A percentile compares a stretch with the other conserved stretches of the same genome.
Evolutionary conservation across 225 moss, liverwort and hornwort genomes (phyloP).

Genomic region (Pseudoscleropodium purum): DNA sequence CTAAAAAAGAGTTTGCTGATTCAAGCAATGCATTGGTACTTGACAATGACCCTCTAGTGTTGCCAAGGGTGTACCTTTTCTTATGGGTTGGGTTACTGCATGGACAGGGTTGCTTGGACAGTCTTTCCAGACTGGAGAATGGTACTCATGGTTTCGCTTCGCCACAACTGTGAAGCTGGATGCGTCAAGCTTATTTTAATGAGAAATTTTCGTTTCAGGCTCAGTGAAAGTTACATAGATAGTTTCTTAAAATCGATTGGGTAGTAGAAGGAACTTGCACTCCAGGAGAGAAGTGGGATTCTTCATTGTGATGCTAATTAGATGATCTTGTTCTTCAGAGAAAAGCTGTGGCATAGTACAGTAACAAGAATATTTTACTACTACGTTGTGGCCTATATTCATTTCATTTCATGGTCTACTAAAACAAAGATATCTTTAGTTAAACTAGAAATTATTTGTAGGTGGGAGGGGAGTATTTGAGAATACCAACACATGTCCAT

Average conservation of each 20-base stretch:
- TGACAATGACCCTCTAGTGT: not conserved
- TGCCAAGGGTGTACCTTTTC: not conserved
- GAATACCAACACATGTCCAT: not conserved
- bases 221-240: not conserved
- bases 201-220: not conserved
- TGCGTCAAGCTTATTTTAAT: not conserved
- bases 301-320: not conserved
- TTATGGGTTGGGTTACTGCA: not conserved
- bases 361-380: not conserved
- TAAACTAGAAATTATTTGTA: not conserved
- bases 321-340: not conserved
- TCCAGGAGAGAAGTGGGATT: not conserved
- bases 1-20: not conserved
- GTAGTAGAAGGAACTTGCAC: not conserved
- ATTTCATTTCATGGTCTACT: not conserved
- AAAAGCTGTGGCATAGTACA: not conserved
- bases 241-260: not conserved
- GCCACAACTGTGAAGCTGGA: conserved; percentile 11
- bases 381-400: not conserved
- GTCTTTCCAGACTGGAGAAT: conserved; percentile 44
- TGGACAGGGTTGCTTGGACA: conserved; percentile 56
- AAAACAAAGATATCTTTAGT: not conserved
- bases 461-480: not conserved
- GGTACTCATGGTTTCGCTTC: conserved; percentile 25
- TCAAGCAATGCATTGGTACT: not conserved